Conservation (phyloP, 805 yeast species). For the Komagataella mondaviorum region DNA sequence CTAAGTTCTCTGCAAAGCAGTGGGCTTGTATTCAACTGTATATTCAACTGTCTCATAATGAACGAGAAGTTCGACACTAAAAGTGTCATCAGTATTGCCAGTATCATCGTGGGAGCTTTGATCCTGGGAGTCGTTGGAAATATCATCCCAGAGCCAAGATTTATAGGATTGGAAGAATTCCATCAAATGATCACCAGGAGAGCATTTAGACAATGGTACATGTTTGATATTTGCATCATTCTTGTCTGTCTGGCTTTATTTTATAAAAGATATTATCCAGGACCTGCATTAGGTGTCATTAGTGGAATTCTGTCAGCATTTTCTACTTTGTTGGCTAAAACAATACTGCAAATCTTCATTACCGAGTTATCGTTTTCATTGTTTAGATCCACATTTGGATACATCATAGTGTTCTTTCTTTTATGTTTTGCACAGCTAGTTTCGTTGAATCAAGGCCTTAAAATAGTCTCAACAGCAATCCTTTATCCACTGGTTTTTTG, state of each 20-base stretch:
- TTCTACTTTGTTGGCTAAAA: slow-evolving; percentile 75
- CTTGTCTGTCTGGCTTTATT: slow-evolving; percentile 8
- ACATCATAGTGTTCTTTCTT: slow-evolving; percentile 29
- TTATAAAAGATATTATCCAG: slow-evolving; percentile 14
- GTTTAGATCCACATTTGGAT: slow-evolving; percentile 14
- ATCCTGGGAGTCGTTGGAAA: slow-evolving; percentile 65
- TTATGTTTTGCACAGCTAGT: slow-evolving; percentile 63
- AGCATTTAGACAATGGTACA: slow-evolving; percentile 47
- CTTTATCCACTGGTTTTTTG: slow-evolving; percentile 80
- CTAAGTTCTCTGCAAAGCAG: slow-evolving; percentile 76
- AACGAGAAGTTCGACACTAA: slow-evolving; percentile 50
- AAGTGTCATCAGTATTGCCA: slow-evolving; percentile 49
- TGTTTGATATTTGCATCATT: slow-evolving; percentile 18
- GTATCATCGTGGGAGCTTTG: slow-evolving; percentile 64
- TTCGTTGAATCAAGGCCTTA: slow-evolving; percentile 62
- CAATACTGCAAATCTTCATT: slow-evolving; percentile 57
- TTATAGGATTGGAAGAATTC: slow-evolving; percentile 24
- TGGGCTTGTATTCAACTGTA: slow-evolving; percentile 77
- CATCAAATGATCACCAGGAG: slow-evolving; percentile 24
- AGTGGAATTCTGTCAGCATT: slow-evolving; percentile 79
- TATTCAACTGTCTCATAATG: slow-evolving; percentile 54
- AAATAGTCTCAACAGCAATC: slow-evolving; percentile 58
- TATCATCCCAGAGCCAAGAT: slow-evolving; percentile 20
- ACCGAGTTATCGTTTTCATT: neutral
- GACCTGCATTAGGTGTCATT: slow-evolving; percentile 49